Evolutionary conservation across 106 monocot genomes (phyloP).

Genomic region (Posidonia australis): DNA sequence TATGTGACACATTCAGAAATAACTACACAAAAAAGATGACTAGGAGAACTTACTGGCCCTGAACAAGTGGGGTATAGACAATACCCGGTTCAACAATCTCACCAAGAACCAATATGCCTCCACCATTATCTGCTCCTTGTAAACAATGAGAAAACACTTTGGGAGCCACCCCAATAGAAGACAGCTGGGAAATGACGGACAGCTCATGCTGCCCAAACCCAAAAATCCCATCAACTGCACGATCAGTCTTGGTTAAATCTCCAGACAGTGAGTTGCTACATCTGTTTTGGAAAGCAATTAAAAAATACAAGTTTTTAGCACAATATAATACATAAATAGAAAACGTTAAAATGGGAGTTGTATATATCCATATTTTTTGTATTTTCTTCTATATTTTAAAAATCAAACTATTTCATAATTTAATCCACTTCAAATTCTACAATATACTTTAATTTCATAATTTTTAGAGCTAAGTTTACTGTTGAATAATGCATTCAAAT

Average conservation of each 20-base stretch:
- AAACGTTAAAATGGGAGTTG: no score
- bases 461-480: no score
- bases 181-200: slow-evolving; percentile 67
- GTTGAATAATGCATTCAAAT: no score
- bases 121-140: slow-evolving; percentile 60
- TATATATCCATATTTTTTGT: no score
- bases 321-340: not conserved
- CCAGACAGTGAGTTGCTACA: slow-evolving; percentile 82
- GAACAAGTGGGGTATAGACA: slow-evolving; percentile 75
- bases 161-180: slow-evolving; percentile 50
- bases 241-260: slow-evolving; percentile 69
- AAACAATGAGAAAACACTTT: slow-evolving; percentile 89
- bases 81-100: slow-evolving; percentile 72
- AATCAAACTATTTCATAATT: no score
- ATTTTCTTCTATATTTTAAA: no score
- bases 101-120: slow-evolving; percentile 79
- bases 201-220: slow-evolving; percentile 76
- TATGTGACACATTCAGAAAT: not conserved
- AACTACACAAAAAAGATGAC: not conserved
- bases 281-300: slow-evolving; percentile 22
- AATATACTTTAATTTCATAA: no score
- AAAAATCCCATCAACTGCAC: slow-evolving; percentile 90
- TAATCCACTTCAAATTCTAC: no score
- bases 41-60: slow-evolving; percentile 49
- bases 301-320: not conserved